Evolutionary conservation across 805 yeast genomes (phyloP), one percentile per base, ranked within the genome.

Genomic region (Nakazawaea wyomingensis): DNA sequence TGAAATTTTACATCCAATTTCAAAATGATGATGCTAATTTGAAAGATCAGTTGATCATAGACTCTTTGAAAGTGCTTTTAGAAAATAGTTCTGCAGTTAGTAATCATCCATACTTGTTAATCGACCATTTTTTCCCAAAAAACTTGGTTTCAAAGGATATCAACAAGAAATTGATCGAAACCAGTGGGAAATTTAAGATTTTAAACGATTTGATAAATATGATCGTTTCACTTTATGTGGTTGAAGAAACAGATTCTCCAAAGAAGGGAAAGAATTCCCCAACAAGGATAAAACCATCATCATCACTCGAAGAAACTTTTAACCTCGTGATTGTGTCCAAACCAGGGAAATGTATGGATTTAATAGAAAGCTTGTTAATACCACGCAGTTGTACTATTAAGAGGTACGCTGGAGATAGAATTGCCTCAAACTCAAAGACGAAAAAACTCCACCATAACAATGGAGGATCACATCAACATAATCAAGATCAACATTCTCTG

Each of bases 81-180:
- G 62, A 75, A 45, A 89, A 90, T 62, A 78, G 90, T 34, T 82
- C 82, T 57, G 69, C 82, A 20, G 93, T 90, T 2, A 80, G 95
- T 19, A 78, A 91, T 0, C 99, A 91, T 63, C 98, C 98, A 0
- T 90, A 84, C 54, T 62, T 91, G 39, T 64, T 91, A 40, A 86
- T 91, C 42, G 82, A 81, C 45, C 96, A 90, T 58, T 81, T 82
- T 52, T 75, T 87, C 72, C 98, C 98, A 13, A 86, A 82, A 60
- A 80, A 81, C 48, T 66, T 86, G 48, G 72, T 76, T 9, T 77
- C 79, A 35, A 80, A 82, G 59, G 93, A 86, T 54, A 76, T 80
- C 46, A 85, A 93, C 6, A 65, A 64, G 37, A 76, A 85, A 59
- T 56, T 88, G 38, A 80, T 82, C 4, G 87, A 84, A 36, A 82